These are phyloP conservation scores for Tylopilus vinaceipallidus DNA, from an alignment of 768 basidiomycete species.

Conservation along the genomic window DNA sequence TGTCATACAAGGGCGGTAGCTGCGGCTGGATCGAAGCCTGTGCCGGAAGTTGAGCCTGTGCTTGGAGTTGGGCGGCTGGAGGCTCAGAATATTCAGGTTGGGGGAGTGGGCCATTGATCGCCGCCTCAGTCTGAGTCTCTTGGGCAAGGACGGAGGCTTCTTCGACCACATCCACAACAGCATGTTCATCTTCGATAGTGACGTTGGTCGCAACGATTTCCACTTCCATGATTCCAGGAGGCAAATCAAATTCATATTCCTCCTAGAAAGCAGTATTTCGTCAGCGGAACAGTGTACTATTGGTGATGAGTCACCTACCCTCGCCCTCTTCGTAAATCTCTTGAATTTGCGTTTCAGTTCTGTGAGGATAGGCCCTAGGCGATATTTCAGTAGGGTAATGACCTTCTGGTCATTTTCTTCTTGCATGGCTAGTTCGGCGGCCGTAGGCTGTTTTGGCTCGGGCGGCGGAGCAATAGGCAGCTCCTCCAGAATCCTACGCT, in stretches of 20 bases:
- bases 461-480: constrained; percentile 88
- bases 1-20: constrained; percentile 62
- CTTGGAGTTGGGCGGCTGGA: constrained; percentile 34
- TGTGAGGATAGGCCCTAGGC: constrained; percentile 85
- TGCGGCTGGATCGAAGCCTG: constrained; percentile 37
- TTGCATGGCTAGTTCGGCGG: constrained; percentile 78
- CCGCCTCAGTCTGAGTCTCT: constrained; percentile 20
- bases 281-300: constrained; percentile 5
- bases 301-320: constrained; percentile 44
- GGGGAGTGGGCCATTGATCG: constrained; percentile 38
- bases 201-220: constrained; percentile 38
- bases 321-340: constrained; percentile 78
- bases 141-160: constrained; percentile 22
- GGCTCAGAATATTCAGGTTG: constrained; percentile 18
- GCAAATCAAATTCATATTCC: constrained; percentile 62
- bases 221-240: constrained; percentile 26
- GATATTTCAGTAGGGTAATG: constrained; percentile 80
- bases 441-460: constrained; percentile 78
- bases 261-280: constrained; percentile 44
- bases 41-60: constrained; percentile 34
- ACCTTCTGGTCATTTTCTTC: constrained; percentile 77
- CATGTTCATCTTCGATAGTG: constrained; percentile 40
- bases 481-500: constrained; percentile 80
- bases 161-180: constrained; percentile 43
- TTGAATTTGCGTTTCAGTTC: constrained; percentile 93